A percentile compares a stretch with the other conserved stretches of the same genome.
Conservation (phyloP, 2,329 filamentous ascomycete species). For the Colletotrichum ledebouriae region DNA sequence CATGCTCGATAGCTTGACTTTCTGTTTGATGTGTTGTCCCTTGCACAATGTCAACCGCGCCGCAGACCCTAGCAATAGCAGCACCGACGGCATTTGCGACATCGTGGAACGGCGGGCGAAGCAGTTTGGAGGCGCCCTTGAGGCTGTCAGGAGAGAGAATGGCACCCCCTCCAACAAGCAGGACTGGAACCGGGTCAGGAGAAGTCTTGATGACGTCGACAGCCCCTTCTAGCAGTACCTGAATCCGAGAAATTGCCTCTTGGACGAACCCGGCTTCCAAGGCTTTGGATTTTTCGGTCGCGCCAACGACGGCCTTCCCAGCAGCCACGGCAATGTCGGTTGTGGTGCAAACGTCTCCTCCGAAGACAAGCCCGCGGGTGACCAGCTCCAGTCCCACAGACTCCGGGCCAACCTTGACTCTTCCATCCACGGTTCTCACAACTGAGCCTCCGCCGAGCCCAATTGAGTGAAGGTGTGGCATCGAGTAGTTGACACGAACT, state of each 20-base stretch:
- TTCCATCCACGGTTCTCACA: conserved; percentile 49
- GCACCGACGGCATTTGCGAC: conserved; percentile 77
- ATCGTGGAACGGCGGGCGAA: conserved; percentile 68
- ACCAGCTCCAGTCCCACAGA: conserved; percentile 63
- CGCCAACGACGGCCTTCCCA: conserved; percentile 64
- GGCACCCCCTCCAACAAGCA: conserved; percentile 75
- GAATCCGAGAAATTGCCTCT: conserved; percentile 41
- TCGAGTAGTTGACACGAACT: conserved; percentile 71
- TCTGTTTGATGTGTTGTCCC: conserved; percentile 43
- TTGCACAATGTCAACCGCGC: conserved; percentile 58
- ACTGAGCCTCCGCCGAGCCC: conserved; percentile 57
- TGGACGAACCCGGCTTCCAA: conserved; percentile 48
- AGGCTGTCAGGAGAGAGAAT: conserved; percentile 69
- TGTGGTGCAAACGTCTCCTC: conserved; percentile 60
- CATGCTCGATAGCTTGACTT: conserved; percentile 44
- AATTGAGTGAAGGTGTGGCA: conserved; percentile 41
- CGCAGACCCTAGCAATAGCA: conserved; percentile 71
- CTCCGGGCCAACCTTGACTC: conserved; percentile 62
- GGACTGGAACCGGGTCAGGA: conserved; percentile 45
- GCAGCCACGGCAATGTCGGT: conserved; percentile 62
- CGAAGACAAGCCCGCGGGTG: conserved; percentile 61
- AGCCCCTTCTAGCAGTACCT: conserved; percentile 44
- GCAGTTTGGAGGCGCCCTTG: conserved; percentile 66
- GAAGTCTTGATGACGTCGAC: conserved; percentile 48
- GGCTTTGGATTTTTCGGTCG: conserved; percentile 42